Base-by-base conservation (phyloP, 2,329 filamentous ascomycete species). In the Colletotrichum eremochloae region DNA sequence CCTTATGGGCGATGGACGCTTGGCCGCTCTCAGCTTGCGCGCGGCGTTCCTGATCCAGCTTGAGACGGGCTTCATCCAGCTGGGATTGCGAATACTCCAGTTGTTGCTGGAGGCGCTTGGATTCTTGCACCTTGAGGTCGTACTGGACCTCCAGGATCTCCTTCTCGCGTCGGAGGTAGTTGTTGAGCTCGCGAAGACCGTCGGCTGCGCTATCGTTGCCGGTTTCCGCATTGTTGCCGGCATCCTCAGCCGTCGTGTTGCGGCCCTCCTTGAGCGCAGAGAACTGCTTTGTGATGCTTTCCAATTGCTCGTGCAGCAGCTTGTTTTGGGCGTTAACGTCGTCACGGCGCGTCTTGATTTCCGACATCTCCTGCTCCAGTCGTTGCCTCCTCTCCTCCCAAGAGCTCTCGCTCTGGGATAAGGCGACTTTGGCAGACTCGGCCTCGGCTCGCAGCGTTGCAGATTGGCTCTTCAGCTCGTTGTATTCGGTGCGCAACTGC, bases 71-170 rank as follows among this genome's bases (percentile, higher is more conserved):
- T 76, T 98, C 95, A 74, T 99, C 96, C 9, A 99, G 90, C 80
- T 98, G 94, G 31, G 90, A 90, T 77, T 96, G 94, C 11, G 92
- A 88, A 79, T 97, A 95, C 63, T 97, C 93, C 33, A 98, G 88
- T 79, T 98, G 95, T 77, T 98, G 94, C 78, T 96, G 94, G 53
- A 98, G 83, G 66, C 96, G 91, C 82, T 97, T 97, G 66, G 91
- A 88, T 82, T 99, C 96, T 77, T 97, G 94, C 0, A 91, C 88
- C 77, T 96, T 95, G 56, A 98, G 87, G 76, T 98, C 95, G 77
- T 95, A 93, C 78, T 98, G 96, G n/a, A 98, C 94, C 77, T 99
- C 96, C 11, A 98, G 89, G 75, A 99, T 98, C 80, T 98, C 96
- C 85, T 98, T 99, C 83, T 99, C 97, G 53, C 94, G 93, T 57